These are phyloP conservation scores for Xeromyces bisporus DNA, from an alignment of 495 filamentous ascomycete species.

Conservation along the genomic window DNA sequence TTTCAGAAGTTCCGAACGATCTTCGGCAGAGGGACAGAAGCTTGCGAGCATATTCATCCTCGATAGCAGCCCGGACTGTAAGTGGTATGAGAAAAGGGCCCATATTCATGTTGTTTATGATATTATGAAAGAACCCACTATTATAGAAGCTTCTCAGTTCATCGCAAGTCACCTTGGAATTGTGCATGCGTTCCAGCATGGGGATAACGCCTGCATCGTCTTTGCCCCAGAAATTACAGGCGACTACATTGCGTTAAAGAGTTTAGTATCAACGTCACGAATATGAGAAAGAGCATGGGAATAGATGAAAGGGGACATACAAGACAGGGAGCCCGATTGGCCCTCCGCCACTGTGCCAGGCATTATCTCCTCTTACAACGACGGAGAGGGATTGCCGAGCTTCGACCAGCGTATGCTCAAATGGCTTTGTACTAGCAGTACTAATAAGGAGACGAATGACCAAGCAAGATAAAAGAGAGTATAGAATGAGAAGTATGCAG, in stretches of 20 bases:
- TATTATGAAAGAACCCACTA: slow-evolving; percentile 26
- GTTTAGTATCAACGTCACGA: too few species aligned
- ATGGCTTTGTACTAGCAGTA: slow-evolving; percentile 5
- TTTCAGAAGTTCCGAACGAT: slow-evolving; percentile 74
- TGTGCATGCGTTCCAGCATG: slow-evolving; percentile 89
- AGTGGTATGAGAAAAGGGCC: slow-evolving; percentile 2
- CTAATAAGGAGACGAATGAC: slow-evolving; percentile 2
- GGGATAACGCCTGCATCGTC: slow-evolving; percentile 92
- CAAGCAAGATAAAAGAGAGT: background rate
- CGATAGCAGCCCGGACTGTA: slow-evolving; percentile 73
- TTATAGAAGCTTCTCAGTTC: slow-evolving; percentile 86
- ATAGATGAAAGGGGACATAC: too few species aligned
- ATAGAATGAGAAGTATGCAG: slow-evolving; percentile 8
- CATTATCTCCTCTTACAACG: slow-evolving; percentile 31
- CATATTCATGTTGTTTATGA: background rate
- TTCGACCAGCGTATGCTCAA: slow-evolving; percentile 30
- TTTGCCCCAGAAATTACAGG: slow-evolving; percentile 99
- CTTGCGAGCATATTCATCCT: slow-evolving; percentile 96
- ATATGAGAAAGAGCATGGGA: too few species aligned
- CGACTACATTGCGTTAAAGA: slow-evolving; percentile 49
- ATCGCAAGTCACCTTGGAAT: slow-evolving; percentile 87
- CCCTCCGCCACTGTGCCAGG: slow-evolving; percentile 43
- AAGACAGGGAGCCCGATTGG: slow-evolving; percentile 47
- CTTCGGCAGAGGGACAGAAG: slow-evolving; percentile 75
- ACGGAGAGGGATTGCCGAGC: slow-evolving; percentile 11